Evolutionary conservation across 495 filamentous ascomycete genomes (phyloP), one percentile per base, ranked within the genome.

Genomic region (Rhizodiscina lignyota): DNA sequence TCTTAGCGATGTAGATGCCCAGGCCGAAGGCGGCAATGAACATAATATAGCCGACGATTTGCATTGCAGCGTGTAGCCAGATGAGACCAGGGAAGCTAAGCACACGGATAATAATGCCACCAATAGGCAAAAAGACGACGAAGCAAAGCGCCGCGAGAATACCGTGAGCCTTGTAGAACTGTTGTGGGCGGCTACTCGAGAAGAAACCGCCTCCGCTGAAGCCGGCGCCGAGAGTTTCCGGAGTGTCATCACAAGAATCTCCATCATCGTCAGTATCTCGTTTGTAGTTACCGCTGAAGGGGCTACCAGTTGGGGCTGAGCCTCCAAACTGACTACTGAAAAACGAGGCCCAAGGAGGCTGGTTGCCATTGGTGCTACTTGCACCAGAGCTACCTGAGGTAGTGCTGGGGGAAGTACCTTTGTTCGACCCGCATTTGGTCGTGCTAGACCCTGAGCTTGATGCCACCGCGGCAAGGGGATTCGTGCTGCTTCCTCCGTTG

Each of bases 381-480:
- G 32, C 4, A 18, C 16, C 15, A 21, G 13, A 18, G 32, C 19
- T 21, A 19, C 19, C 16, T n/a, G 15, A n/a, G 32, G 4, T 19
- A 6, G 32, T 5, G 5, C 16, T 21, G n/a, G 15, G 13, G 24
- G 24, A 8, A 13, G 24, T 27, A n/a, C n/a, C n/a, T n/a, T n/a
- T n/a, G 8, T 27, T 27, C 24, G 24, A 27, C 8, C 24, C 24
- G 24, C 24, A 27, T 8, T 13, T 13, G 24, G 24, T 27, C 8
- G 8, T 13, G 8, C 8, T 30, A 26, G 36, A 21, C 4, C 32
- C 29, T 5, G 32, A 31, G 8, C 41, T 43, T 17, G 42, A 41
- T 8, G 42, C 30, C 4, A 49, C 28, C 20, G 27, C 43, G 2
- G 57, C 35, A 50, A 80, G 82, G 0, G 80, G 77, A 43, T 87